Evolutionary conservation across 2,329 filamentous ascomycete genomes (phyloP).

Genomic region (Apiospora kogelbergensis): DNA sequence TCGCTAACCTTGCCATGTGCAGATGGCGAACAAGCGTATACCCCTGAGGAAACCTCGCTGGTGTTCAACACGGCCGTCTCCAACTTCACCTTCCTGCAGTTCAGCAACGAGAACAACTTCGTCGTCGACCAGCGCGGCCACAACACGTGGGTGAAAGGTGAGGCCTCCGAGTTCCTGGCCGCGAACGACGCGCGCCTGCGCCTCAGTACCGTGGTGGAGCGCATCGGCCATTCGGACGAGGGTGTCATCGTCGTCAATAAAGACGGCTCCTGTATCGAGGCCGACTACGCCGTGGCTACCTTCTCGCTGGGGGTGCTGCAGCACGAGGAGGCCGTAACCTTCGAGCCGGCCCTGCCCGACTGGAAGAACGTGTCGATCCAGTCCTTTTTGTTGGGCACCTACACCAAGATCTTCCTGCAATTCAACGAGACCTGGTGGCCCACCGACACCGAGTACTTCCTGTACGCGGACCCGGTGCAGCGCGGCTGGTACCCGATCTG

Average conservation of each 20-base stretch:
- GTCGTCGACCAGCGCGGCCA: constrained; percentile 63
- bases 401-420: constrained; percentile 72
- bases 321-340: constrained; percentile 53
- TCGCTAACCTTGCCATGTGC: neutral
- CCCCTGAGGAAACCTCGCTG: constrained; percentile 56
- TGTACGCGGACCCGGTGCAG: constrained; percentile 43
- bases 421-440: constrained; percentile 69
- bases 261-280: constrained; percentile 37
- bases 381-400: constrained; percentile 68
- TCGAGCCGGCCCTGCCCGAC: constrained; percentile 56
- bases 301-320: constrained; percentile 70
- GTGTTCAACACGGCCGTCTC: constrained; percentile 56
- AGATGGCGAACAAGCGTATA: constrained; percentile 33
- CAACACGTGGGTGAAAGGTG: constrained; percentile 54
- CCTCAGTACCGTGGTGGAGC: constrained; percentile 57
- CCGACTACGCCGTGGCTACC: constrained; percentile 55
- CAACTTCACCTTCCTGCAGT: constrained; percentile 64
- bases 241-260: constrained; percentile 53
- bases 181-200: constrained; percentile 56
- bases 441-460: constrained; percentile 42
- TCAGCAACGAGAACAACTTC: constrained; percentile 60
- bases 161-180: constrained; percentile 58
- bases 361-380: constrained; percentile 67
- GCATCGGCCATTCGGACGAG: constrained; percentile 50
- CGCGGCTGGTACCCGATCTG: constrained; percentile 56